Percentiles rank a stretch among this genome's conserved stretches.
phyloP scores from a whole-genome alignment of 768 basidiomycete genomes.

The Pholiota molesta region DNA sequence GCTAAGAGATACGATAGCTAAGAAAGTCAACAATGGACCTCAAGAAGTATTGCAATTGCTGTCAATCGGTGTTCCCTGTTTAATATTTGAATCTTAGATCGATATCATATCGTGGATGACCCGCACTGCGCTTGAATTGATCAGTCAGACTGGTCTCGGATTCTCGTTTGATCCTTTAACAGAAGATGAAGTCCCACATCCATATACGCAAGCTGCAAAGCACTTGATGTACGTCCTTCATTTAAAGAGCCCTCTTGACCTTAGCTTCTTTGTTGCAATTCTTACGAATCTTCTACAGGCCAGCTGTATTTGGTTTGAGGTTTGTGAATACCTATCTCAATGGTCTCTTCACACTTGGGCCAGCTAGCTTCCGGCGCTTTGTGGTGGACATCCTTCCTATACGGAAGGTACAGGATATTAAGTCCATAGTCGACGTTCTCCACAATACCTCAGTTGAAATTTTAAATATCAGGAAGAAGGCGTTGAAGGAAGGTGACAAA shows the following conservation, averaged over 20 bases:
- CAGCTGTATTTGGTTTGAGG: background rate
- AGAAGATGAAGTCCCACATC: slow-evolving; percentile 29
- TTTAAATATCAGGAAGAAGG: slow-evolving; percentile 34
- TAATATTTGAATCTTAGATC: slow-evolving; percentile 23
- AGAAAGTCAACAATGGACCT: slow-evolving; percentile 30
- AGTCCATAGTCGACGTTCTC: slow-evolving; percentile 33
- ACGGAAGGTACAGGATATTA: slow-evolving; percentile 7
- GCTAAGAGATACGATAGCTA: slow-evolving; percentile 28
- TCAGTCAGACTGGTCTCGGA: slow-evolving; percentile 50
- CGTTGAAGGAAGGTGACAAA: slow-evolving; percentile 34
- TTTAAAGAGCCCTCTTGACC: too few species aligned
- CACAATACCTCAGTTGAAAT: slow-evolving; percentile 34
- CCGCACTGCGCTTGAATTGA: slow-evolving; percentile 47
- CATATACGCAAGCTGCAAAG: slow-evolving; percentile 34
- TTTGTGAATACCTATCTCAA: background rate
- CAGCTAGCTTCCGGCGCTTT: slow-evolving; percentile 6
- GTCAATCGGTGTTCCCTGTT: slow-evolving; percentile 18
- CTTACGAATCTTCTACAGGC: background rate
- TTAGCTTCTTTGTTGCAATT: background rate
- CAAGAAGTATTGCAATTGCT: slow-evolving; percentile 27
- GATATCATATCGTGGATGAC: slow-evolving; percentile 40
- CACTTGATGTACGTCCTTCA: slow-evolving; percentile 26
- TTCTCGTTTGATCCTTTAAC: slow-evolving; percentile 41
- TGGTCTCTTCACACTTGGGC: background rate
- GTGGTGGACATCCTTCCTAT: slow-evolving; percentile 5